Conservation (phyloP, 768 basidiomycete genomes). For the Rhizopogon vinicolor region DNA sequence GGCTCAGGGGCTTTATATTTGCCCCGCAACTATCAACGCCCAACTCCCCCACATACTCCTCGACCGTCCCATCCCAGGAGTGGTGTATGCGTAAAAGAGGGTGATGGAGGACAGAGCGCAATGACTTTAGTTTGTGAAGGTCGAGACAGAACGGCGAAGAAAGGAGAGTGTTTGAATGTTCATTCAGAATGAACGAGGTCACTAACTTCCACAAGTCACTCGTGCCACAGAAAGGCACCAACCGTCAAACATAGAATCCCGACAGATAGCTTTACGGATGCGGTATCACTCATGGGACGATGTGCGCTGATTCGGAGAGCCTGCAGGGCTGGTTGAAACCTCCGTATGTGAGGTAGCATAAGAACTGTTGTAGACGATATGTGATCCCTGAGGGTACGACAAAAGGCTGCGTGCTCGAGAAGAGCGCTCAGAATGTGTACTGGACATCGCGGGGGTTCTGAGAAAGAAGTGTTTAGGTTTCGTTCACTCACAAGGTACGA, state of each 20-base stretch:
- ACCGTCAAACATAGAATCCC: not conserved
- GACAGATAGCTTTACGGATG: too few relatives aligned
- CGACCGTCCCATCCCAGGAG: slow-evolving; percentile 15
- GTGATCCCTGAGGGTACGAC: not conserved
- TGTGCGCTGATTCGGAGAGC: too few relatives aligned
- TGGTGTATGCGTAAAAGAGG: slow-evolving; percentile 19
- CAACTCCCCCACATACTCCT: slow-evolving; percentile 21
- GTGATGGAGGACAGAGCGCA: slow-evolving; percentile 23
- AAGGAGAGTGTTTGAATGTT: not conserved
- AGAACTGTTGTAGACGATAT: slow-evolving; percentile 8
- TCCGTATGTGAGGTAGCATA: slow-evolving; percentile 14
- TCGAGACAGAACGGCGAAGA: not conserved
- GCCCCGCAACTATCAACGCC: slow-evolving; percentile 11
- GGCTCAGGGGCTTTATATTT: not conserved
- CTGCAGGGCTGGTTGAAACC: too few relatives aligned
- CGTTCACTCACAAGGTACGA: not conserved
- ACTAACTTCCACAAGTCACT: not conserved
- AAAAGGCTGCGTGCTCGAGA: not conserved
- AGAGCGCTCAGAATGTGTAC: not conserved
- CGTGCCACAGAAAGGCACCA: not conserved
- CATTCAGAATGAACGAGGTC: not conserved
- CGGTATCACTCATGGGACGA: too few relatives aligned
- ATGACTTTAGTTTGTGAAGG: slow-evolving; percentile 17
- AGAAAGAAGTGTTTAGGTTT: not conserved
- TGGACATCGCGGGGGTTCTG: not conserved